These are phyloP conservation scores for Pseudogymnoascus sp. DNA, from an alignment of 2,329 filamentous ascomycete genomes.

Conservation along the genomic window DNA sequence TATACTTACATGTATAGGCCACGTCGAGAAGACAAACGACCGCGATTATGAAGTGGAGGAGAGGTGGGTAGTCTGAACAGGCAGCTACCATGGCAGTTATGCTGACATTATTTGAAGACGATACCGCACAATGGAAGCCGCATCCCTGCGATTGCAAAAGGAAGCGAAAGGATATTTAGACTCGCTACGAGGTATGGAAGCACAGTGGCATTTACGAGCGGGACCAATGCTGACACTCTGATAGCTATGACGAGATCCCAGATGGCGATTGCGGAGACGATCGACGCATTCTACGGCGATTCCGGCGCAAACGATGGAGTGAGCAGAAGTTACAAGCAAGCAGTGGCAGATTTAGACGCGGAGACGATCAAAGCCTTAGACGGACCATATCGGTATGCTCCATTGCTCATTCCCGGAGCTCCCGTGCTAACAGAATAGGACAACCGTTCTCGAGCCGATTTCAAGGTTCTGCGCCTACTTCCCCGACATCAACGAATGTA, in stretches of 20 bases:
- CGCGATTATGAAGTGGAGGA: conserved; percentile 98
- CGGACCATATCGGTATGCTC: conserved; percentile 71
- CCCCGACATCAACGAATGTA: conserved; percentile 96
- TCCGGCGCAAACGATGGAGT: conserved; percentile 91
- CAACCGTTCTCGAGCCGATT: conserved; percentile 92
- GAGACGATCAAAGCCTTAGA: conserved; percentile 98
- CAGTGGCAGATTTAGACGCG: conserved; percentile 92
- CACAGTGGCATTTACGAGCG: neutral
- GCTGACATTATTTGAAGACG: conserved; percentile 43
- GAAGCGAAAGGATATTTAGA: conserved; percentile 98
- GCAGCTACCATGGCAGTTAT: conserved; percentile 2
- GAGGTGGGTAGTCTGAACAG: conserved; percentile 43
- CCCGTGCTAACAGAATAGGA: conserved; percentile 39
- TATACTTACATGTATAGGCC: conserved; percentile 45
- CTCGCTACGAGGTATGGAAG: conserved; percentile 67
- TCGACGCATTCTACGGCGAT: conserved; percentile 98
- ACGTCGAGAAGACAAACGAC: conserved; percentile 98
- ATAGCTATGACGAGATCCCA: conserved; percentile 96
- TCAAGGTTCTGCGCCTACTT: conserved; percentile 96
- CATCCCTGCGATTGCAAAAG: conserved; percentile 85
- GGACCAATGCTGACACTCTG: conserved; percentile 9
- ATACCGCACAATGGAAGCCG: conserved; percentile 95
- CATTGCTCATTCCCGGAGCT: neutral
- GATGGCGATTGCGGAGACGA: conserved; percentile 98
- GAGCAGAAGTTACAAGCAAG: conserved; percentile 94